A percentile compares a stretch with the other conserved stretches of the same genome.
phyloP scores from a whole-genome alignment of 2,329 filamentous ascomycete genomes.

The Penicillium palitans region DNA sequence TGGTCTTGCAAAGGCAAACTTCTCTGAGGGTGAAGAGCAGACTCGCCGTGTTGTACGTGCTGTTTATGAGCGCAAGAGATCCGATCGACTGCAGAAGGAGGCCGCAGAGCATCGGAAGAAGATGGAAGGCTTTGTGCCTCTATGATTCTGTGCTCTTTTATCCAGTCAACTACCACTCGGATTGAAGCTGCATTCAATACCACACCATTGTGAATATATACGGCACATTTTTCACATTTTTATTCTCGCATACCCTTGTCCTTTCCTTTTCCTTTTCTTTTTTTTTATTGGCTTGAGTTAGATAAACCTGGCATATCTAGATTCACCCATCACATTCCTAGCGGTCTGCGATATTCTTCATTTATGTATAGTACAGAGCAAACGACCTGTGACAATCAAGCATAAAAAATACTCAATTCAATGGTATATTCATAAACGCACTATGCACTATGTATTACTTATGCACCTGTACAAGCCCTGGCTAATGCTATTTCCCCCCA shows the following conservation, averaged over 20 bases:
- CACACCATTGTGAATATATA: not conserved
- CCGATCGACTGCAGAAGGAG: constrained; percentile 41
- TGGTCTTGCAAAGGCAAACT: constrained; percentile 80
- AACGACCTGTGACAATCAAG: not conserved
- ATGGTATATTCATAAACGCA: not conserved
- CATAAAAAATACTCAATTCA: not conserved
- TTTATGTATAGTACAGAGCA: not conserved
- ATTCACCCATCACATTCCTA: not conserved
- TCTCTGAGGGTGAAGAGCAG: constrained; percentile 74
- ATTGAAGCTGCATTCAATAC: not conserved
- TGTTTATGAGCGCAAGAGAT: constrained; percentile 90
- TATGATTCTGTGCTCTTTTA: constrained; percentile 14
- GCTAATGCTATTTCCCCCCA: not conserved
- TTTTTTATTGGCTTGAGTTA: not conserved
- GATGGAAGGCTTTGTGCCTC: constrained; percentile 35
- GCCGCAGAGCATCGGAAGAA: constrained; percentile 26
- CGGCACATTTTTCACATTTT: not conserved
- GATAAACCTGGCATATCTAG: not conserved
- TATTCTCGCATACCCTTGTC: not conserved
- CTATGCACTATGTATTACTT: constrained; percentile 1
- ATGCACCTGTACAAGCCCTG: not conserved
- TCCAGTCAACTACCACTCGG: not conserved
- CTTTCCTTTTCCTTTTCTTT: not conserved
- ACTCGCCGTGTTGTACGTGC: constrained; percentile 77
- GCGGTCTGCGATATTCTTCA: not conserved